Evolutionary conservation across 352 stramenopile genomes (phyloP), one percentile per base, ranked within the genome.

Genomic region (Phytophthora rubi): DNA sequence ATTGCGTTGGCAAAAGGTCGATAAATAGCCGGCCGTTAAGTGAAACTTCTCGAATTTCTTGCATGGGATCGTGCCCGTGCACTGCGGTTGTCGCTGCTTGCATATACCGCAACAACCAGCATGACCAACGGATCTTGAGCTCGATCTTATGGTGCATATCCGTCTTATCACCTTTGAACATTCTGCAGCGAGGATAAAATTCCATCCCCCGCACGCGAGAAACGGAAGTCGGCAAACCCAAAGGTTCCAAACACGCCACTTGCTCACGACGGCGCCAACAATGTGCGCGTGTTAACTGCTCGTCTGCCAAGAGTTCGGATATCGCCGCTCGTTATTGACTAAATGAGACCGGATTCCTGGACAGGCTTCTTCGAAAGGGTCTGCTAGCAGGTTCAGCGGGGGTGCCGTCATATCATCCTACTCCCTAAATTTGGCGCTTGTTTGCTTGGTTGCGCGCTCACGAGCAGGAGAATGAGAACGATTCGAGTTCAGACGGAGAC

Each of bases 1-100:
- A 16, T 9, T 45, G 42, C 16, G 16, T 23, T n/a, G 35, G 35
- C 35, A 30, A 15, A 9, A 9, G 6, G 5, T 23, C 15, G 26
- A 52, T 33, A 59, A 64, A 53, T 51, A 54, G 45, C 28, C 37
- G 60, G 39, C n/a, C 64, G 65, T 71, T 53, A 68, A 71, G 42
- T 71, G 58, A 68, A 71, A 61, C 15, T 44, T 51, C 51, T 53
- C 30, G 37, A 9, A 42, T 26, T 18, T 39, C 39, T 37, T 45
- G 3, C 32, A 62, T 62, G 65, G 51, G 65, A 68, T 35, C 3
- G 16, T 56, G 12, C 37, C 15, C 3, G 16, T 56, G 12, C 37
- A 44, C 4, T 15, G 32, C 26, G 23, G 30, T 54, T 48, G 58
- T 60, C 37, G 23, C 48, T 42, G 44, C 15, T 54, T 51, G 53